Conservation (phyloP, 176 grass and related monocot species). For the Carex littledalei region DNA sequence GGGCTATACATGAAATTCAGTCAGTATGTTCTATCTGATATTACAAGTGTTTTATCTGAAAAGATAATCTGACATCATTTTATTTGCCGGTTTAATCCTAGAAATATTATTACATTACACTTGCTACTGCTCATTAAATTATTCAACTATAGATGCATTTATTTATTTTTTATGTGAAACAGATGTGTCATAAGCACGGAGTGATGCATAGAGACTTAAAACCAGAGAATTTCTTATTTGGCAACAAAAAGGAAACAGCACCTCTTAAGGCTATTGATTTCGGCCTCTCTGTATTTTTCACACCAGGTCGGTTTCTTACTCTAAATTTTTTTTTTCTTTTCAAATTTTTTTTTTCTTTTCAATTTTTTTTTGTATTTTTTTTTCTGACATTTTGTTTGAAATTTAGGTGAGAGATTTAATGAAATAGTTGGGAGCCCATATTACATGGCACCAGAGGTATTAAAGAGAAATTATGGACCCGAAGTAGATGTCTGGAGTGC, state of each 20-base stretch:
- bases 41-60: not conserved
- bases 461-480: conserved; percentile 91
- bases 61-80: not conserved
- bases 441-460: conserved; percentile 99
- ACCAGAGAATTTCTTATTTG: conserved; percentile 93
- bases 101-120: conserved; percentile 16
- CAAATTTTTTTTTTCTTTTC: not conserved
- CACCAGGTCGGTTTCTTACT: conserved; percentile 41
- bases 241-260: conserved; percentile 77
- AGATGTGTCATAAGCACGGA: conserved; percentile 88
- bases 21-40: not conserved
- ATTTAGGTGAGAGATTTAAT: conserved; percentile 69
- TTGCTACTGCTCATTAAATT: not conserved
- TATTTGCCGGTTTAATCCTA: not conserved
- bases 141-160: not conserved
- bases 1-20: too few species aligned
- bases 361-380: not conserved
- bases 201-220: conserved; percentile 92
- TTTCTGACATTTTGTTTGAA: conserved; percentile 23
- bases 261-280: conserved; percentile 85
- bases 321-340: not conserved
- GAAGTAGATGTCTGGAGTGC: conserved; percentile 99
- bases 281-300: conserved; percentile 83
- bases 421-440: conserved; percentile 99
- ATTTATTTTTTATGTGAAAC: not conserved